A percentile compares a stretch with the other conserved stretches of the same genome.
Evolutionary conservation across 495 filamentous ascomycete species (phyloP).

Genomic region (Trichoderma reesei): DNA sequence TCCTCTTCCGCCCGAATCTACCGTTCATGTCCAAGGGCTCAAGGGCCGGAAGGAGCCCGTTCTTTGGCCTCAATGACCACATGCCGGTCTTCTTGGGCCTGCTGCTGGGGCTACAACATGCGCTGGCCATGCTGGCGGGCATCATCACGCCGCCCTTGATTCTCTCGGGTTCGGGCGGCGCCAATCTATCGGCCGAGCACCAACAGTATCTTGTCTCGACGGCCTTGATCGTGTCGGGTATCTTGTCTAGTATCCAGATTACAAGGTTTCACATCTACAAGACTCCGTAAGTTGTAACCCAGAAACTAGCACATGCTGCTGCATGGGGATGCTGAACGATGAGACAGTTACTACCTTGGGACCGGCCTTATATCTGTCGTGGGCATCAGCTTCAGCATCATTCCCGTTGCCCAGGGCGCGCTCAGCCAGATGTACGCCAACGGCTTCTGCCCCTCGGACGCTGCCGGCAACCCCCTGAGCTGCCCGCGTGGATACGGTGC

Average conservation of each 20-base stretch:
- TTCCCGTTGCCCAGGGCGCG: constrained; percentile 70
- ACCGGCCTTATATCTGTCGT: constrained; percentile 89
- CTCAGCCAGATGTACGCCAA: constrained; percentile 80
- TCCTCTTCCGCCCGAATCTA: constrained; percentile 64
- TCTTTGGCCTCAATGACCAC: constrained; percentile 77
- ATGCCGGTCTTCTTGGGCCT: constrained; percentile 74
- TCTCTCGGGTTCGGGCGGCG: constrained; percentile 52
- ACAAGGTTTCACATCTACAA: constrained; percentile 69
- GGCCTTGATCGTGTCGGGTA: constrained; percentile 75
- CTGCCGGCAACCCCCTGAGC: constrained; percentile 56
- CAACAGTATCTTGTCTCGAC: constrained; percentile 84
- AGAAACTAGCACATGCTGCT: not conserved
- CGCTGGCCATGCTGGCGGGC: constrained; percentile 45
- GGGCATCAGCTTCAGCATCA: constrained; percentile 77
- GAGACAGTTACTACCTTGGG: constrained; percentile 55
- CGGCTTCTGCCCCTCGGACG: constrained; percentile 59
- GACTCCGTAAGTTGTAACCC: constrained; percentile 47
- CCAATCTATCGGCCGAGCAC: constrained; percentile 48
- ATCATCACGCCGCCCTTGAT: constrained; percentile 74
- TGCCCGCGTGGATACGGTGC: constrained; percentile 84
- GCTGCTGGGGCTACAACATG: constrained; percentile 39
- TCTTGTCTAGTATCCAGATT: constrained; percentile 74
- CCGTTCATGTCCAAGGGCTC: constrained; percentile 67
- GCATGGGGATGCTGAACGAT: not conserved
- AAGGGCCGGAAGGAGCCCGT: constrained; percentile 49